Evolutionary conservation across 306 rosid genomes (phyloP), one percentile per base, ranked within the genome.

Genomic region (Cucurbita moschata): DNA sequence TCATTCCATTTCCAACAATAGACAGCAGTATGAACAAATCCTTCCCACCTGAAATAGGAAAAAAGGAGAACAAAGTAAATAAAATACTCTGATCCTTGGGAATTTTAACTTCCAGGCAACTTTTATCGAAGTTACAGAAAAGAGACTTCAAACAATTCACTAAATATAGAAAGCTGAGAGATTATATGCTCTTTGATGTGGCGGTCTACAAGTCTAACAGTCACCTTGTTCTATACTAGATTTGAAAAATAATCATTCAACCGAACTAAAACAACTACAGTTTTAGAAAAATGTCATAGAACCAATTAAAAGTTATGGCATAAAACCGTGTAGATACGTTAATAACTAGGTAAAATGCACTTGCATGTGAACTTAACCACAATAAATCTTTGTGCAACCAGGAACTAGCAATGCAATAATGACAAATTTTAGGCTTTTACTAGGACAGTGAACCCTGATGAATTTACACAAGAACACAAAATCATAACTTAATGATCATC

Each of bases 1-100:
- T 80, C 78, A 64, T 71, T 81, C 96, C 97, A 89, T 82, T 75
- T 81, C 96, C 97, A 92, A 83, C 82, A 56, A 62, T 64, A 83
- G 76, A 92, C 83, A 46, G 96, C 88, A 80, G 81, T 81, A 70
- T 86, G 96, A 63, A 81, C 80, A 72, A 88, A 82, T 81, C 96
- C 97, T 78, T 87, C 96, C 97, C 97, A 92, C 86, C 97, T 89
- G 87, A 80, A 63, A 76, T 79, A 35, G 65, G 16, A 67, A 10
- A 74, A 51, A 26, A 70, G 10, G 37, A 77, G 72, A 47, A 71
- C 53, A 76, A 67, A 23, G 43, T 26, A 50, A 51, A 58, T 43
- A 15, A 15, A 50, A 14, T 8, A 38, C 68, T 62, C 2, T 9
- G 7, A 44, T 44, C 18, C 18, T 44, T 12, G 11, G 23, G 38